phyloP scores from a whole-genome alignment of 1,139 yeast genomes.

The Arxiozyma heterogenica region DNA sequence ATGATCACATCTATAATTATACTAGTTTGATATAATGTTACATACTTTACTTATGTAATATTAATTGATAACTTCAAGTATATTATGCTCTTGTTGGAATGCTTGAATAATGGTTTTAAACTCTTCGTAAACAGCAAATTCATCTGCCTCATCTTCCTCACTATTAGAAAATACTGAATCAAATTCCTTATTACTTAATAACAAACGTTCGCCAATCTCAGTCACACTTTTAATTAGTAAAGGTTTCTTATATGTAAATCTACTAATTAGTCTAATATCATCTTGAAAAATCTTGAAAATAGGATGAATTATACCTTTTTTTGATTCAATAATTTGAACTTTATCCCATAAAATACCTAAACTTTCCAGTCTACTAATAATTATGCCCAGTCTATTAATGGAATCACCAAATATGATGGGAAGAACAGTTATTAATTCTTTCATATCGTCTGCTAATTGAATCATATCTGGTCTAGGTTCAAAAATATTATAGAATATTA shows the following conservation, averaged over 20 bases:
- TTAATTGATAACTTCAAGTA: conserved; percentile 9
- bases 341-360: conserved; percentile 20
- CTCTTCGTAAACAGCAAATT: conserved; percentile 10
- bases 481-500: conserved; percentile 22
- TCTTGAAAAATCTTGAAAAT: conserved; percentile 23
- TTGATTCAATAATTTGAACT: conserved; percentile 17
- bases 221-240: conserved; percentile 15
- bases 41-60: neutral
- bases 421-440: conserved; percentile 16
- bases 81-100: conserved; percentile 19
- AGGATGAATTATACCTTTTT: conserved; percentile 20
- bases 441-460: conserved; percentile 17
- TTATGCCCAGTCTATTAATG: conserved; percentile 38
- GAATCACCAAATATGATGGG: conserved; percentile 13
- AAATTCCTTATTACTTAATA: neutral
- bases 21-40: too few species aligned
- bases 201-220: conserved; percentile 6
- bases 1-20: conserved; percentile 39
- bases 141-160: conserved; percentile 9
- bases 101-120: conserved; percentile 16
- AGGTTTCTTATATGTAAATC: conserved; percentile 13
- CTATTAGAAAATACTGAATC: conserved; percentile 1
- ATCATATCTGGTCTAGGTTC: conserved; percentile 15
- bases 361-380: conserved; percentile 17
- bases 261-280: conserved; percentile 20